phyloP scores from a whole-genome alignment of 306 rosid genomes.

The Pterocarpus santalinus region DNA sequence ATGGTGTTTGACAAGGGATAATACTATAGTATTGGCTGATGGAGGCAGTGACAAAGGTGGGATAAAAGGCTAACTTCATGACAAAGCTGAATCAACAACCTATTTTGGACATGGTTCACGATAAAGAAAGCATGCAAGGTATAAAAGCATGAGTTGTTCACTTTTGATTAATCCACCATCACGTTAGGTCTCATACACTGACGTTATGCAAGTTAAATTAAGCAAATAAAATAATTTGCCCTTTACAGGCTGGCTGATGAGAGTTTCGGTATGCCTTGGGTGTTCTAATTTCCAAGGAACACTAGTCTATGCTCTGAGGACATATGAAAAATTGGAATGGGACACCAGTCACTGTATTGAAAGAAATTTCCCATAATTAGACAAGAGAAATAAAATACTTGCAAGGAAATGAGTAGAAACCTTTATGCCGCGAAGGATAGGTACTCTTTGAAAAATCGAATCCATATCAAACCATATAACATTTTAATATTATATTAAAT shows the following conservation, averaged over 20 bases:
- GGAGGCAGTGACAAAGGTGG: constrained; percentile 6
- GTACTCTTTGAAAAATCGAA: too few species aligned
- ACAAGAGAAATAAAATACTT: too few species aligned
- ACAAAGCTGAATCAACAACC: constrained; percentile 64
- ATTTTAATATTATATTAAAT: too few species aligned
- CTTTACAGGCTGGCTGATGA: constrained; percentile 55
- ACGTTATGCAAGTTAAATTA: constrained; percentile 24
- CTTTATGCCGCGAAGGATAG: too few species aligned
- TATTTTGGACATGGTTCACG: constrained; percentile 35
- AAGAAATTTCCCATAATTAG: too few species aligned
- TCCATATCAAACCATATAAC: background rate
- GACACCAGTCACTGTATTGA: too few species aligned
- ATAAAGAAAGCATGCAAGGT: background rate
- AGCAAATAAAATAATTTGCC: constrained; percentile 19
- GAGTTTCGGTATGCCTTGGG: background rate
- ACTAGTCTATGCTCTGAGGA: background rate
- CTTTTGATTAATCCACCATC: constrained; percentile 35
- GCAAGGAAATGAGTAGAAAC: too few species aligned
- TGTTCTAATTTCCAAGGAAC: background rate
- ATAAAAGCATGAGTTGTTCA: constrained; percentile 16
- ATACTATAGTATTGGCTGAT: constrained; percentile 25
- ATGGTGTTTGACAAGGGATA: constrained; percentile 13
- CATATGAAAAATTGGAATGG: background rate
- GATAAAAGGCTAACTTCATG: constrained; percentile 48
- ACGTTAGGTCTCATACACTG: constrained; percentile 27